phyloP scores from a whole-genome alignment of 2,329 filamentous ascomycete species.

The Macroventuria anomochaeta region DNA sequence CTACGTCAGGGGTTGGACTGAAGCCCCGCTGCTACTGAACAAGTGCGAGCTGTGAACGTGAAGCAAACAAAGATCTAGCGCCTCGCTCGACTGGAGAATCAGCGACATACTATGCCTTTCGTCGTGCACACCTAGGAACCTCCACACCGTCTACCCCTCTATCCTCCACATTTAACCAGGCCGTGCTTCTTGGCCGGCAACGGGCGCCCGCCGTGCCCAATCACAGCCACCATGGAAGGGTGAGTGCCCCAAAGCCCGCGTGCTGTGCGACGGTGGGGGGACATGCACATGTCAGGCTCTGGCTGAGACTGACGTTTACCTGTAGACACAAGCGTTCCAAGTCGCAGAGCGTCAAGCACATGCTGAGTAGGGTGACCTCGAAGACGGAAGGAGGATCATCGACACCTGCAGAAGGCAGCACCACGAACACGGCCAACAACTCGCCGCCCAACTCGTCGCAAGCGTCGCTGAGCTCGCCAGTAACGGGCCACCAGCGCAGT shows the following conservation, averaged over 20 bases:
- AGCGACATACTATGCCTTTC: not conserved
- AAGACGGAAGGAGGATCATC: slow-evolving; percentile 39
- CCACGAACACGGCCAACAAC: slow-evolving; percentile 14
- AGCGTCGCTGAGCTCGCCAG: slow-evolving; percentile 37
- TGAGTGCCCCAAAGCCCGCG: slow-evolving; percentile 31
- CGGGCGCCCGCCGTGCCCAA: slow-evolving; percentile 22
- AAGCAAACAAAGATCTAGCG: slow-evolving; percentile 8
- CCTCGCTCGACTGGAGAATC: not conserved
- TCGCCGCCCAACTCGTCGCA: slow-evolving; percentile 31
- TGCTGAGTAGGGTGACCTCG: slow-evolving; percentile 45
- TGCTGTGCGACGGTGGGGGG: slow-evolving; percentile 16
- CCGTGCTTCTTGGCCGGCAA: slow-evolving; percentile 22
- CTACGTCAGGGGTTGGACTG: slow-evolving; percentile 12
- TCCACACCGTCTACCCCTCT: slow-evolving; percentile 3
- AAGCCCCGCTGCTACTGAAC: slow-evolving; percentile 16
- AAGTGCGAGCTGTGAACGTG: slow-evolving; percentile 7
- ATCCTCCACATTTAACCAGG: slow-evolving; percentile 10
- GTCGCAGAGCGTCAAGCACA: slow-evolving; percentile 47
- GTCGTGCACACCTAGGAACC: not conserved
- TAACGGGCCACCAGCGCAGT: slow-evolving; percentile 33
- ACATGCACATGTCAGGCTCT: slow-evolving; percentile 13
- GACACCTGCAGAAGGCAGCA: slow-evolving; percentile 27
- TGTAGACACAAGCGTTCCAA: slow-evolving; percentile 53
- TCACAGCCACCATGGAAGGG: slow-evolving; percentile 41
- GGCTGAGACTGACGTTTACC: slow-evolving; percentile 13